A percentile compares a stretch with the other conserved stretches of the same genome.
These are phyloP conservation scores for Boletus rubescentipes DNA, from an alignment of 768 basidiomycete species.

Conservation along the genomic window DNA sequence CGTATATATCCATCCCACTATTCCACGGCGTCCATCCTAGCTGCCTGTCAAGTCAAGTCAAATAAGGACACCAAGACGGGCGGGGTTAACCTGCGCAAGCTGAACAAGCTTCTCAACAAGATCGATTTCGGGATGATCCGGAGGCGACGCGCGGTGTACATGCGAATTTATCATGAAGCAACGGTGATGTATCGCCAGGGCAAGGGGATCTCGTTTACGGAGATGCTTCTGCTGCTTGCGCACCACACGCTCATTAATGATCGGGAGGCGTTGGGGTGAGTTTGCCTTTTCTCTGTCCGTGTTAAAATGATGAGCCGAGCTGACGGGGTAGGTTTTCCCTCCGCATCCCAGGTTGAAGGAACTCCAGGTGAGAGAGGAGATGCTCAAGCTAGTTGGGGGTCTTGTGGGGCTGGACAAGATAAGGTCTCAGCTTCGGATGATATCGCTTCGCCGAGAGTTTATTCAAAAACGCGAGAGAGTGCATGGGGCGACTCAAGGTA, in stretches of 20 bases:
- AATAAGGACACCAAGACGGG: slow-evolving; percentile 38
- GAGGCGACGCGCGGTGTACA: slow-evolving; percentile 67
- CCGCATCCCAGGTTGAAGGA: slow-evolving; percentile 65
- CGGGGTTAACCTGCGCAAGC: slow-evolving; percentile 62
- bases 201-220: slow-evolving; percentile 85
- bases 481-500: not conserved
- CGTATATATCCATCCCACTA: slow-evolving; percentile 76
- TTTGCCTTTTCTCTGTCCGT: slow-evolving; percentile 9
- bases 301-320: not conserved
- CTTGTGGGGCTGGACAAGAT: slow-evolving; percentile 85
- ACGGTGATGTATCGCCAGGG: slow-evolving; percentile 65
- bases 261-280: slow-evolving; percentile 83
- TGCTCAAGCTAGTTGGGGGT: slow-evolving; percentile 76
- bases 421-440: slow-evolving; percentile 73
- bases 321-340: not conserved
- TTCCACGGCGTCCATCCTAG: slow-evolving; percentile 58
- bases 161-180: slow-evolving; percentile 86
- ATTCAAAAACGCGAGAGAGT: slow-evolving; percentile 51
- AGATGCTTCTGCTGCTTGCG: slow-evolving; percentile 82
- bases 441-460: slow-evolving; percentile 70
- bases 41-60: slow-evolving; percentile 42
- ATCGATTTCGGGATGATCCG: slow-evolving; percentile 68
- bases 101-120: slow-evolving; percentile 54
- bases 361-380: slow-evolving; percentile 70
- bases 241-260: slow-evolving; percentile 93